Conservation (phyloP, 2,329 filamentous ascomycete genomes). For the Aspergillus amoenus region DNA sequence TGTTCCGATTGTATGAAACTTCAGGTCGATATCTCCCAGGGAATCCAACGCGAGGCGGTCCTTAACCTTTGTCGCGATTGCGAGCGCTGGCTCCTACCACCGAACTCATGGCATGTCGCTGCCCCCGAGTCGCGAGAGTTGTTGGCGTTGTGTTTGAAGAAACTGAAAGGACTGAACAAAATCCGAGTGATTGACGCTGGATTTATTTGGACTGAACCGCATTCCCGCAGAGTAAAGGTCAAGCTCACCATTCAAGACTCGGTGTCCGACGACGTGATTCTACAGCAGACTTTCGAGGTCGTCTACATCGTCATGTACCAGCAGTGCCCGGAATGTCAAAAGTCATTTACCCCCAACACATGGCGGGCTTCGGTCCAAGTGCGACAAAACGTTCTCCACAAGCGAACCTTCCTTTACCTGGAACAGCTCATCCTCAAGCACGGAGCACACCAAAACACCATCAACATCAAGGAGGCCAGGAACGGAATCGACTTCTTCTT, state of each 20-base stretch:
- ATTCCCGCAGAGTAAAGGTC: conserved; percentile 14
- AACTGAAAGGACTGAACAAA: conserved; percentile 13
- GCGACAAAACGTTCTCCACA: conserved; percentile 94
- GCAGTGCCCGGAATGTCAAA: conserved; percentile 91
- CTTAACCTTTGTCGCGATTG: conserved; percentile 15
- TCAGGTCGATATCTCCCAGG: conserved; percentile 12
- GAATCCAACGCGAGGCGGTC: conserved; percentile 12
- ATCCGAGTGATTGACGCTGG: conserved; percentile 12
- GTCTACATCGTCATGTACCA: conserved; percentile 47
- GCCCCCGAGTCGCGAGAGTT: conserved; percentile 14
- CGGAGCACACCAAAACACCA: conserved; percentile 83
- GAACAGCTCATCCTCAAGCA: conserved; percentile 97
- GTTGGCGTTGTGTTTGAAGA: conserved; percentile 12
- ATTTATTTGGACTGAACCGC: conserved; percentile 17
- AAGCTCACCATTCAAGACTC: conserved; percentile 16
- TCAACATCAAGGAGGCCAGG: conserved; percentile 97
- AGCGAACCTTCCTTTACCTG: conserved; percentile 78
- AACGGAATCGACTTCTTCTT: conserved; percentile 98
- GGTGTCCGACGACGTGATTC: conserved; percentile 8
- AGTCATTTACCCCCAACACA: conserved; percentile 94
- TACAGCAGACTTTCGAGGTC: conserved; percentile 15
- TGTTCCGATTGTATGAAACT: conserved; percentile 13
- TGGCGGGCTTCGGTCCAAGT: conserved; percentile 95
- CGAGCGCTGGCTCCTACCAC: conserved; percentile 14
- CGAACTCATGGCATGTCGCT: conserved; percentile 8